Percentiles rank a stretch among this genome's conserved stretches.
Conservation (phyloP, 2,329 filamentous ascomycete species). For the Sclerotinia trifoliorum region DNA sequence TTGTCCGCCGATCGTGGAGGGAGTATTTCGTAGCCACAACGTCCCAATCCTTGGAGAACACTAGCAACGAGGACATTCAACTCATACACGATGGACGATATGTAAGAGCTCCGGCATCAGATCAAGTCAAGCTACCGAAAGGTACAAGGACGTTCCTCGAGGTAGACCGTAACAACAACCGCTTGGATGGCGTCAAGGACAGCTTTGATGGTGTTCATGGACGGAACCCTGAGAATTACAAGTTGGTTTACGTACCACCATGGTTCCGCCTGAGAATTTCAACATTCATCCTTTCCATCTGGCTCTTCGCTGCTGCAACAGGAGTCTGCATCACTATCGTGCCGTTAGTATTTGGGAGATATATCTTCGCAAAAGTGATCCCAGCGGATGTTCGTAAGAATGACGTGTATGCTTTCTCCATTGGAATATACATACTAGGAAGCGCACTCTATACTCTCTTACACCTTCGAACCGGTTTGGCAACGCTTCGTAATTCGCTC, state of each 20-base stretch:
- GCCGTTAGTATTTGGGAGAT: conserved; percentile 80
- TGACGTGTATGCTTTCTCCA: conserved; percentile 93
- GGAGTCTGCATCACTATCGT: conserved; percentile 83
- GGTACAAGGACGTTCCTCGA: conserved; percentile 77
- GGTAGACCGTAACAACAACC: conserved; percentile 65
- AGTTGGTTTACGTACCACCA: conserved; percentile 77
- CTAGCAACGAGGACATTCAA: conserved; percentile 44
- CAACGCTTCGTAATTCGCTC: conserved; percentile 34
- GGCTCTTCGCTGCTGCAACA: conserved; percentile 86
- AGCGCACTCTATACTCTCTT: conserved; percentile 61
- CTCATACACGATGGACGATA: conserved; percentile 68
- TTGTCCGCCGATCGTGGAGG: conserved; percentile 60
- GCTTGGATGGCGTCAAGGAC: conserved; percentile 58
- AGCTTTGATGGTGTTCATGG: conserved; percentile 57
- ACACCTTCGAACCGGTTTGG: conserved; percentile 47
- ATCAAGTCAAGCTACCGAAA: conserved; percentile 92
- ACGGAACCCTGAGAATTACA: conserved; percentile 48
- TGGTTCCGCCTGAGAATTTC: conserved; percentile 78
- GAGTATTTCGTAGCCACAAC: conserved; percentile 47
- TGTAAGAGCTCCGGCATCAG: conserved; percentile 89
- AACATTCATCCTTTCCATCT: conserved; percentile 84
- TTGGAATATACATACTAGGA: conserved; percentile 80
- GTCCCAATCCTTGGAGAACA: conserved; percentile 43
- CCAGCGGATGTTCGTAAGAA: conserved; percentile 75
- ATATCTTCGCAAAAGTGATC: conserved; percentile 70